Percentiles rank a stretch among this genome's conserved stretches.
These are phyloP conservation scores for Hemileccinum impolitum DNA, from an alignment of 768 basidiomycete species.

Conservation along the genomic window DNA sequence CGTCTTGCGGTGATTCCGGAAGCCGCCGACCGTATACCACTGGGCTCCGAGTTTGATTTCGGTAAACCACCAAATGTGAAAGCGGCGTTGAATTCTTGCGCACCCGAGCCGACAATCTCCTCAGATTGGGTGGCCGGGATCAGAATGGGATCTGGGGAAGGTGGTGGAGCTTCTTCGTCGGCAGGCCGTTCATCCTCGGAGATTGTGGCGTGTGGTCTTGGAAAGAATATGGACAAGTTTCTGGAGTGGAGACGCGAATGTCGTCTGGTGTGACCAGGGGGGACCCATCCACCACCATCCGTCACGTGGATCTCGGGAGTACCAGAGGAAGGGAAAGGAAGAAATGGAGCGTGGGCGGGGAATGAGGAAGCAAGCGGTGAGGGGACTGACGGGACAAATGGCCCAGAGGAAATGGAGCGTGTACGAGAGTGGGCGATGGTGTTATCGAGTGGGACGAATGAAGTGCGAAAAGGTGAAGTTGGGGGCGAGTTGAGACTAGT, in stretches of 20 bases:
- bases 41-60: constrained; percentile 23
- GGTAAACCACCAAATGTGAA: constrained; percentile 65
- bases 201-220: constrained; percentile 61
- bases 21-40: constrained; percentile 12
- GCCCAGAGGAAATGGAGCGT: constrained; percentile 33
- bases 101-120: constrained; percentile 14
- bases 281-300: constrained; percentile 13
- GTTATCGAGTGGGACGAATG: constrained; percentile 18
- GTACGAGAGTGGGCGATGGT: constrained; percentile 23
- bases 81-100: constrained; percentile 45
- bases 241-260: constrained; percentile 84
- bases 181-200: constrained; percentile 57
- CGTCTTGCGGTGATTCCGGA: constrained; percentile 34
- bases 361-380: constrained; percentile 31
- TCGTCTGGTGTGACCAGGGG: constrained; percentile 33
- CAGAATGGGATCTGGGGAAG: constrained; percentile 40
- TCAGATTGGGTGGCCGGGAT: constrained; percentile 41
- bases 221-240: constrained; percentile 90
- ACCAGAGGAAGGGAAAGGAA: constrained; percentile 21
- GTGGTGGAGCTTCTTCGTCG: constrained; percentile 48
- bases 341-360: constrained; percentile 22
- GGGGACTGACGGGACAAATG: constrained; percentile 23
- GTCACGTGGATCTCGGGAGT: constrained; percentile 17
- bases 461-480: constrained; percentile 30
- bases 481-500: constrained; percentile 26